Base-by-base conservation (phyloP, 1,284 basidiomycete genomes). In the Fomitiporia mediterranea region DNA sequence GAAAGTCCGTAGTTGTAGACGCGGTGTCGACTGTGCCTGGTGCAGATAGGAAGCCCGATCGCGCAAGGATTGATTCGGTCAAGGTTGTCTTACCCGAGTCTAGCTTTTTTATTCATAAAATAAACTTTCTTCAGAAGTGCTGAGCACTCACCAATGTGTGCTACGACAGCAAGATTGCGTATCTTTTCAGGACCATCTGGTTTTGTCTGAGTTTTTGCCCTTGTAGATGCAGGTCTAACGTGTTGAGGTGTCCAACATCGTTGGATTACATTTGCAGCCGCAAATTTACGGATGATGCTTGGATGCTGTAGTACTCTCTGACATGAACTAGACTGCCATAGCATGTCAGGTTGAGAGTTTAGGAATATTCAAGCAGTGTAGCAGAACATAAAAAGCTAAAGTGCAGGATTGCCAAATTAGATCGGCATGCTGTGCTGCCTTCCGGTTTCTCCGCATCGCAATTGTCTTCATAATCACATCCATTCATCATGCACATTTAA, bases 61-160 rank as follows among this genome's bases (percentile, higher is more conserved):
- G 82, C 55, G 86, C 77, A 15, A 95, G 76, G 25, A 95, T 86
- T 8, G 91, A 91, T 72, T 95, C 92, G 0, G 92, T 94, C 35
- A 95, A 71, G 2, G 91, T 94, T 0, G 91, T 95, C 71, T 95
- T 95, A 47, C 91, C 91, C 3, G 92, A 94, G 70, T 95, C 91
- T 91, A 53, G 60, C 62, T 17, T 61, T 23, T 51, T 40, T 63
- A 59, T 53, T 66, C 61, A 25, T 63, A 66, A 54, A 63, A 60
- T 54, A 62, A 64, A 43, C 52, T 23, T 35, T 17, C 28, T 34
- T 13, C 7, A 61, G 37, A 32, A 23, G 51, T 51, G 8, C 43
- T 7, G 23, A 40, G 15, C 17, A 64, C 78, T 21, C 51, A 88
- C 89, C 89, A 53, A 92, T 91, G 66, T 92, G 89, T 35, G 89